Conservation (phyloP, 352 stramenopile genomes). For the Phytophthora fragariaefolia region DNA sequence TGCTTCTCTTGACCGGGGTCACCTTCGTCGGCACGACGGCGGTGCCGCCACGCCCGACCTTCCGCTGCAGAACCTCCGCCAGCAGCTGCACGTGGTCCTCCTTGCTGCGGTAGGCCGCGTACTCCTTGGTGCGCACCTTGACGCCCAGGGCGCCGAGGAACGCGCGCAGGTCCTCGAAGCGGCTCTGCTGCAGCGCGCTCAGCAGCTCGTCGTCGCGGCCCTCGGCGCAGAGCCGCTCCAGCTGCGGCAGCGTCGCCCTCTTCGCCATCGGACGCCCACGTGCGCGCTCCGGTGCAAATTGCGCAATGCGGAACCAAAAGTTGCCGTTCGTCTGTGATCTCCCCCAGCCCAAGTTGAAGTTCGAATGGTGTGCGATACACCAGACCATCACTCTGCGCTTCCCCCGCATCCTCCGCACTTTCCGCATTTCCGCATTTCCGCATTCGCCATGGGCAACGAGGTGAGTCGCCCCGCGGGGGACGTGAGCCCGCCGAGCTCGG, state of each 20-base stretch:
- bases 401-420: constrained; percentile 10
- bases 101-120: constrained; percentile 18
- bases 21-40: neutral
- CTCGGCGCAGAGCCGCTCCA: constrained; percentile 6
- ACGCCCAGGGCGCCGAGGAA: constrained; percentile 10
- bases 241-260: constrained; percentile 14
- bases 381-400: constrained; percentile 28
- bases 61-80: constrained; percentile 5
- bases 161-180: constrained; percentile 22
- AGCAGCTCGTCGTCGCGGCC: constrained; percentile 5
- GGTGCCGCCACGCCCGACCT: neutral
- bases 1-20: neutral
- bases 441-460: constrained; percentile 61
- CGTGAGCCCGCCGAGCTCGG: constrained; percentile 38
- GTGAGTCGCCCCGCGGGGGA: constrained; percentile 43
- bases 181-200: neutral
- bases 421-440: constrained; percentile 1
- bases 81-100: constrained; percentile 18
- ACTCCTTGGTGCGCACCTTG: constrained; percentile 22
- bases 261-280: constrained; percentile 3
- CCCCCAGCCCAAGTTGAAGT: constrained; percentile 23
- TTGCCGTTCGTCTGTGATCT: neutral
- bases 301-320: neutral
- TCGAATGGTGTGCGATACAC: neutral
- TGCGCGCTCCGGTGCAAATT: constrained; percentile 7